These are phyloP conservation scores for Penicillium coffeae DNA, from an alignment of 495 filamentous ascomycete genomes.

Conservation along the genomic window DNA sequence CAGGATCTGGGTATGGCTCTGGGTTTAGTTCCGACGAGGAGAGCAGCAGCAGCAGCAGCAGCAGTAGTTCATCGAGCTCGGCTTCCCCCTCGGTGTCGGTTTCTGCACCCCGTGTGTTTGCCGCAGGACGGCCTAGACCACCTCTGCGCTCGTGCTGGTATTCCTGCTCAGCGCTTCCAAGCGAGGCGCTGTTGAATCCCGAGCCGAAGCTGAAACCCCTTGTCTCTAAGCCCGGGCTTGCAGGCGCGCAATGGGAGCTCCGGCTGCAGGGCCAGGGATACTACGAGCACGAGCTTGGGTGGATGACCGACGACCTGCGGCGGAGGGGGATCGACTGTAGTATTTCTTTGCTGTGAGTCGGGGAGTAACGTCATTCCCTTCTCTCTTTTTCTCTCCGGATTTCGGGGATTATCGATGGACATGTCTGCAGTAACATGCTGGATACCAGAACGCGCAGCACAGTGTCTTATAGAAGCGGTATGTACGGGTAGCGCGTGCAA, in stretches of 20 bases:
- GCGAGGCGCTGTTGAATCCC: too few relatives aligned
- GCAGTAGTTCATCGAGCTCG: not conserved
- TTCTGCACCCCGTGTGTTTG: too few relatives aligned
- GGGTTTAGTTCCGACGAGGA: slow-evolving; percentile 8
- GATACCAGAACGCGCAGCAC: too few relatives aligned
- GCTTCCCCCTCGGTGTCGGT: not conserved
- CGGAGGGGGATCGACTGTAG: slow-evolving; percentile 29
- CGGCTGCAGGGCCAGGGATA: slow-evolving; percentile 37
- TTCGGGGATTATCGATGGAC: too few relatives aligned
- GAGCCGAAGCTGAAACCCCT: too few relatives aligned
- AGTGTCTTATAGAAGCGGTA: too few relatives aligned
- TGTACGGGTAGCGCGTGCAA: not conserved
- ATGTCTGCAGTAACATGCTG: too few relatives aligned
- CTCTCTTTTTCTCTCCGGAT: too few relatives aligned
- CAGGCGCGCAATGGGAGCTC: slow-evolving; percentile 30
- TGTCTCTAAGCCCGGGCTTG: too few relatives aligned
- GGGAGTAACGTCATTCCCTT: too few relatives aligned
- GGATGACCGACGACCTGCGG: slow-evolving; percentile 28
- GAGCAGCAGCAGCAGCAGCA: not conserved
- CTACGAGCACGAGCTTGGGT: slow-evolving; percentile 32
- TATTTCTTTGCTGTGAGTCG: slow-evolving; percentile 18
- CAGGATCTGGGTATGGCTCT: not conserved
- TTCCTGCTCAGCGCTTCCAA: not conserved
- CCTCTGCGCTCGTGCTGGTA: slow-evolving; percentile 1
- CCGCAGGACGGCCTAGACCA: not conserved